phyloP scores from a whole-genome alignment of 2,329 filamentous ascomycete species.

The Beauveria asiatica region DNA sequence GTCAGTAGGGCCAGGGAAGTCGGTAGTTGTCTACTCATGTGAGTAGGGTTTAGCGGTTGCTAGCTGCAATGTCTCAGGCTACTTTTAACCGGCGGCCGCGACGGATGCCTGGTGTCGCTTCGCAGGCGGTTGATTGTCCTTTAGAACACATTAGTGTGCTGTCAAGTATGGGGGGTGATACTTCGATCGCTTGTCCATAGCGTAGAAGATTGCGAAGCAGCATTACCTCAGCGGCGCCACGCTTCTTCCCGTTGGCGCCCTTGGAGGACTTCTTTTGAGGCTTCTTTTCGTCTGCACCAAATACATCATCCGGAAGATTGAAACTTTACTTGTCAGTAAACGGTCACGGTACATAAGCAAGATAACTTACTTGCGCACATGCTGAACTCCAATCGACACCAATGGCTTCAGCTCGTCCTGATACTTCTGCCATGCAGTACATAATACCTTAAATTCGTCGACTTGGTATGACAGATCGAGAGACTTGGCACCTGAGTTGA shows the following conservation, averaged over 20 bases:
- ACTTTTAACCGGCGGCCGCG: constrained; percentile 28
- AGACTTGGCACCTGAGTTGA: constrained; percentile 50
- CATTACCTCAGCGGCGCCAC: constrained; percentile 38
- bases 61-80: background rate
- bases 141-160: background rate
- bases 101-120: constrained; percentile 35
- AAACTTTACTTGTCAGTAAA: constrained; percentile 39
- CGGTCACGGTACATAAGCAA: constrained; percentile 12
- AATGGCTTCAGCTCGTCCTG: constrained; percentile 56
- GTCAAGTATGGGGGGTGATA: background rate
- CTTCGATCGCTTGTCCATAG: constrained; percentile 1
- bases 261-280: constrained; percentile 52
- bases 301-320: constrained; percentile 83
- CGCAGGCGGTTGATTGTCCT: constrained; percentile 31
- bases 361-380: constrained; percentile 71
- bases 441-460: constrained; percentile 76
- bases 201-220: constrained; percentile 16
- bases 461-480: constrained; percentile 77
- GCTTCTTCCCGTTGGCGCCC: constrained; percentile 37
- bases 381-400: constrained; percentile 65
- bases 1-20: background rate
- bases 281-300: constrained; percentile 67
- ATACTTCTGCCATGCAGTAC: constrained; percentile 67
- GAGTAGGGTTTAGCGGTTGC: background rate
- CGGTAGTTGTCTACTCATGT: background rate